phyloP scores from a whole-genome alignment of 176 grass and related monocot genomes.

The Avena eriantha region DNA sequence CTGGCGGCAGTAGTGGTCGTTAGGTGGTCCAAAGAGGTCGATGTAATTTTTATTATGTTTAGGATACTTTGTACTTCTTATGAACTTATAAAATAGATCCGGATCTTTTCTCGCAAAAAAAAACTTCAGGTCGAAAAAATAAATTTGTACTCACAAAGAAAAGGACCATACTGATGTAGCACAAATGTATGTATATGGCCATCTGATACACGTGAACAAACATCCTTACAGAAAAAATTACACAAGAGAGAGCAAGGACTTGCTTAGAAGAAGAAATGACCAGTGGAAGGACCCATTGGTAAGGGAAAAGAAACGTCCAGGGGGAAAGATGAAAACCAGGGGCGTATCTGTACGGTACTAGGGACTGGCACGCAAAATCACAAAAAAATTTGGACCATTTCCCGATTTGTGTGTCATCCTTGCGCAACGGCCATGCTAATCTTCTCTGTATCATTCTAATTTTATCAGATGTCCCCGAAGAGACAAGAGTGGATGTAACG shows the following conservation, averaged over 20 bases:
- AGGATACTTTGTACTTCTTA: too few species aligned
- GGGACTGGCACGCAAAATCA: background rate
- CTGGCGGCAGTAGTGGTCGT: too few species aligned
- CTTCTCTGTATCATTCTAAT: background rate
- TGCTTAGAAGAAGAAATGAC: background rate
- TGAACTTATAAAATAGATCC: too few species aligned
- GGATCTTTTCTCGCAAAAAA: too few species aligned
- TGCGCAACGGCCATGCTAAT: background rate
- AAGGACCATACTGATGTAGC: too few species aligned
- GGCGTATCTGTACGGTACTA: background rate
- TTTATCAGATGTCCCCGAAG: background rate
- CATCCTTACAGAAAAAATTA: background rate
- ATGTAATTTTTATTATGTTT: too few species aligned
- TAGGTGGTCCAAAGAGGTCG: too few species aligned
- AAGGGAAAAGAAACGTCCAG: background rate
- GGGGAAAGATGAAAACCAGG: background rate
- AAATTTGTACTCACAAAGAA: too few species aligned
- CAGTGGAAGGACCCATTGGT: background rate
- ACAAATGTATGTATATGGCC: too few species aligned
- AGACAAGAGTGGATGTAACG: fast-evolving
- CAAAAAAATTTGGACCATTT: background rate
- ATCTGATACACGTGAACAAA: too few species aligned
- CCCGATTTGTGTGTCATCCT: background rate
- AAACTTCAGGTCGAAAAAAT: too few species aligned
- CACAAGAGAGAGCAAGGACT: background rate